Conservation (phyloP, 495 filamentous ascomycete genomes). For the Copromyces sp. region DNA sequence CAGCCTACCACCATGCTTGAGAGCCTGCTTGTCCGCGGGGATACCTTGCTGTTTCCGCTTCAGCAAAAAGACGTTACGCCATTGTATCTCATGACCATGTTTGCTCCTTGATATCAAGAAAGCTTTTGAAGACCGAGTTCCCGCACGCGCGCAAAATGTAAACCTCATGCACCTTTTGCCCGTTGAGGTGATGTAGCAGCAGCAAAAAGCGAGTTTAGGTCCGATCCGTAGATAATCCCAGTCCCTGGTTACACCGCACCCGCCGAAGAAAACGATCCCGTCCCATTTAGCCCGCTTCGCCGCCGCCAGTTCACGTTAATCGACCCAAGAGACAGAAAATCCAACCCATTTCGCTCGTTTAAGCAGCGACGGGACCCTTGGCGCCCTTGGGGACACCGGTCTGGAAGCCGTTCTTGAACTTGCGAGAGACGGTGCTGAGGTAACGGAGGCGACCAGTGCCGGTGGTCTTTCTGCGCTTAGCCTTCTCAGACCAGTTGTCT, state of each 20-base stretch:
- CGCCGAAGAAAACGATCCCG: slow-evolving; percentile 21
- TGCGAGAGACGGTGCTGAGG: slow-evolving; percentile 79
- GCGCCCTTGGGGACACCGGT: slow-evolving; percentile 78
- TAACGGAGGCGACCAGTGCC: slow-evolving; percentile 88
- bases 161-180: slow-evolving; percentile 20
- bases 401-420: slow-evolving; percentile 95
- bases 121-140: slow-evolving; percentile 18
- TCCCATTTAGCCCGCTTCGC: slow-evolving; percentile 14
- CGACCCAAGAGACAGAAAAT: not conserved
- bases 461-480: slow-evolving; percentile 98
- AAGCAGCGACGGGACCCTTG: slow-evolving; percentile 43
- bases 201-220: slow-evolving; percentile 17
- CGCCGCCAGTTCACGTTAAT: slow-evolving; percentile 13
- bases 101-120: slow-evolving; percentile 18
- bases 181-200: slow-evolving; percentile 20
- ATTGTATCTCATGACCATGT: slow-evolving; percentile 21
- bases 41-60: not conserved
- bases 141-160: slow-evolving; percentile 19
- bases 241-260: slow-evolving; percentile 20
- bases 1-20: not conserved
- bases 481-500: slow-evolving; percentile 99
- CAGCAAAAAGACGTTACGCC: slow-evolving; percentile 19
- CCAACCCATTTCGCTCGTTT: slow-evolving; percentile 13
- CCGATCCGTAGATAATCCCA: slow-evolving; percentile 18
- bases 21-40: not conserved